Base-by-base conservation (phyloP, 352 stramenopile species). In the Aphanomyces cochlioides region DNA sequence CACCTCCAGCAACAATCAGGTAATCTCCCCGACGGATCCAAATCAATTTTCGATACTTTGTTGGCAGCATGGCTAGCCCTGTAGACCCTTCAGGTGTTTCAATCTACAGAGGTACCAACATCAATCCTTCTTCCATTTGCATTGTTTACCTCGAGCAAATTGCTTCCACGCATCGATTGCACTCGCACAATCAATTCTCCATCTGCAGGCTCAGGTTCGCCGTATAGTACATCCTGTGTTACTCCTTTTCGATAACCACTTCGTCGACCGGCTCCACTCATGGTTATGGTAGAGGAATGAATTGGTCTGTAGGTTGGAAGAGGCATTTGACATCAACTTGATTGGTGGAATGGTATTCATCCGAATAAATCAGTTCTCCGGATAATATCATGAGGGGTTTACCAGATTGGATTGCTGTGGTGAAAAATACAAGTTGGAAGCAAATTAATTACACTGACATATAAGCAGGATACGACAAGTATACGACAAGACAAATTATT, bases 11-110 rank as follows among this genome's bases (percentile, higher is more conserved):
- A 5, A 98, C 92, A 60, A 99, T 98, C 12, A 99, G 81, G 83
- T 90, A 99, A 79, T 99, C 96, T 56, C 96, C 95, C 83, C 96
- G 85, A 80, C 99, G 99, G 57, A 99, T 92, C 96, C 96, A 99
- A 57, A 99, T 98, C 37, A 99, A 85, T 82, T 99, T 99, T 70
- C 94, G 90, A 79, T 98, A 99, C 74, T 98, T 98, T 47, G 96
- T 98, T 17, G 96, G 96, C 70, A 99, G 82, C 78, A 99, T 97
- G 36, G 96, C 97, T 64, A 99, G 77, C 7, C 81, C 75, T 59
- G 77, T 84, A 28, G 72, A 65, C 56, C 85, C 89, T 41, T 83
- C 72, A 1, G 78, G 76, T 50, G 92, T 79, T 67, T 84, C 75
- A 37, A 95, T 81, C 85, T 94, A 53, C 28, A 28, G 28, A 28